These are phyloP conservation scores for Claviceps africana DNA, from an alignment of 2,329 filamentous ascomycete genomes.

Conservation along the genomic window DNA sequence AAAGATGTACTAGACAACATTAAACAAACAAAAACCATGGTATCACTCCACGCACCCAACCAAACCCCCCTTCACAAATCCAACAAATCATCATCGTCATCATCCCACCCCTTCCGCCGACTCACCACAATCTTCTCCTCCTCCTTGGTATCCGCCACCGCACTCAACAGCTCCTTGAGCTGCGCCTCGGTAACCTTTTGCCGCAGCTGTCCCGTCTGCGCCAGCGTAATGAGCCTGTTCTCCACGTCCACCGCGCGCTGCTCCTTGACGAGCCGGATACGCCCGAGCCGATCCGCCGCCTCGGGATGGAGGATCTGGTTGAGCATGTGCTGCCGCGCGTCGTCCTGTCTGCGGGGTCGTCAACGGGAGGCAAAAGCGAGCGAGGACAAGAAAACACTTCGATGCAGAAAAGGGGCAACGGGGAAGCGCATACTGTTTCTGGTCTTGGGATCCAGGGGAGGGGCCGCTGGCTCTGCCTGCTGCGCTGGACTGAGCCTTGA, in stretches of 20 bases:
- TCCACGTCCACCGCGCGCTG: constrained; percentile 81
- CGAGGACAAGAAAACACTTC: too few relatives aligned
- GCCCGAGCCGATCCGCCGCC: constrained; percentile 80
- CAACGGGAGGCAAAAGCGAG: neutral
- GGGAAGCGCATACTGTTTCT: constrained; percentile 28
- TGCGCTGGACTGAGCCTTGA: constrained; percentile 57
- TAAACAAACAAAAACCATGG: neutral
- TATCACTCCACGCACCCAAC: neutral
- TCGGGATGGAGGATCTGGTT: constrained; percentile 89
- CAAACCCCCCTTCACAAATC: constrained; percentile 32
- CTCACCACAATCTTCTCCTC: constrained; percentile 79
- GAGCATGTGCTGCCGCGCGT: constrained; percentile 65
- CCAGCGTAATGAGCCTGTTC: constrained; percentile 83
- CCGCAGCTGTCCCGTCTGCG: constrained; percentile 72
- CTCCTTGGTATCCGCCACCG: constrained; percentile 65
- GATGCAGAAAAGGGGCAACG: too few relatives aligned
- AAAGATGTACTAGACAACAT: neutral
- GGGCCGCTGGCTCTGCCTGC: constrained; percentile 23
- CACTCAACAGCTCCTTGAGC: constrained; percentile 79
- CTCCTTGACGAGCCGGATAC: constrained; percentile 92
- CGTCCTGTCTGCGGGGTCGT: constrained; percentile 33
- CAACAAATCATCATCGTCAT: constrained; percentile 66
- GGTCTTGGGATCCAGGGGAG: constrained; percentile 27
- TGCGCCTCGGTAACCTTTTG: constrained; percentile 83
- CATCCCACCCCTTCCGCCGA: constrained; percentile 70